Percentiles rank a stretch among this genome's conserved stretches.
These are phyloP conservation scores for Tricholoma bakamatsutake DNA, from an alignment of 768 basidiomycete species.

Conservation along the genomic window DNA sequence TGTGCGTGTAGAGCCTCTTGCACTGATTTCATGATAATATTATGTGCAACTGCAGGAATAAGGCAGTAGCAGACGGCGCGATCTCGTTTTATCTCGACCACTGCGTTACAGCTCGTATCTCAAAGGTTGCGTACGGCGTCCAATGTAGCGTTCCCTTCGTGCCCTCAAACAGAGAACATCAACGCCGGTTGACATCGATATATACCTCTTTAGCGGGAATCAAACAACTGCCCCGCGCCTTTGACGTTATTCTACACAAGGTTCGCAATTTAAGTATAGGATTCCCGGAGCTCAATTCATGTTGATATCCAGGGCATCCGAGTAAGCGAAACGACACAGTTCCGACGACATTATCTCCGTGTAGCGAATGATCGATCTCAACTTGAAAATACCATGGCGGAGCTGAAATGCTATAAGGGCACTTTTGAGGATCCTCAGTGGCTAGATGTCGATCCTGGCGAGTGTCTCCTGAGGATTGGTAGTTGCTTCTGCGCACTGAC, in stretches of 20 bases:
- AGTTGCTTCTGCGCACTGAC: background rate
- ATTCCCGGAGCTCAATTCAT: background rate
- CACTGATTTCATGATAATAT: background rate
- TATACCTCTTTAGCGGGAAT: slow-evolving; percentile 1
- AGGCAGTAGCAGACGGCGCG: background rate
- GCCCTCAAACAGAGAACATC: slow-evolving; percentile 8
- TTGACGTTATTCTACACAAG: slow-evolving; percentile 22
- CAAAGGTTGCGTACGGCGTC: slow-evolving; percentile 12
- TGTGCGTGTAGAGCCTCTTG: slow-evolving; percentile 30
- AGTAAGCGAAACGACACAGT: slow-evolving; percentile 20
- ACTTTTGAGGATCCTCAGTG: slow-evolving; percentile 8
- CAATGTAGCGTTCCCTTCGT: background rate
- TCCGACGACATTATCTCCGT: slow-evolving; percentile 9
- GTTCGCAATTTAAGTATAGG: slow-evolving; percentile 2
- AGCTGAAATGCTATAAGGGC: slow-evolving; percentile 19
- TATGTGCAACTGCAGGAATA: slow-evolving; percentile 1
- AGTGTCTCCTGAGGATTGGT: background rate
- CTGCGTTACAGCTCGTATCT: slow-evolving; percentile 12
- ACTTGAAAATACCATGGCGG: background rate
- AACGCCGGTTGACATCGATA: background rate
- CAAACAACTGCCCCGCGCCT: slow-evolving; percentile 10
- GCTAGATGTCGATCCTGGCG: slow-evolving; percentile 9
- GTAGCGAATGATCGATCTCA: background rate
- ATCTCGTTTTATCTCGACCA: slow-evolving; percentile 11
- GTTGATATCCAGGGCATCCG: slow-evolving; percentile 27